Base-by-base conservation (phyloP, 164 flowering plant species). In the Protea cynaroides region DNA sequence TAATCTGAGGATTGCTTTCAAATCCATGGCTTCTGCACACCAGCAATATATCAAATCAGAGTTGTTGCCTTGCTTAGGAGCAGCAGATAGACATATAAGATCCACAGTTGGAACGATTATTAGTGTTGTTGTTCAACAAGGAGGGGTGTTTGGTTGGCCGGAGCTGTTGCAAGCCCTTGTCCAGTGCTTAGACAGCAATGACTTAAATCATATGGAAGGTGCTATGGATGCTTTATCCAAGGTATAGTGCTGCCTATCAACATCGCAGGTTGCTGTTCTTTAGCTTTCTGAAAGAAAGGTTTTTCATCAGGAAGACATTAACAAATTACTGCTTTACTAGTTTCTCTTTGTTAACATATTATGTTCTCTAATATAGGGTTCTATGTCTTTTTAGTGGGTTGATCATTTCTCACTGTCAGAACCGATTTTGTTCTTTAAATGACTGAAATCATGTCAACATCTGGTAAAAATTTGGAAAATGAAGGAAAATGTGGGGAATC, bases 221-320 rank as follows among this genome's bases (percentile, higher is more conserved):
- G 99, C 97, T 29, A 90, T 95, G 99, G 99, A 92, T 84, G 97
- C 99, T 71, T 79, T 95, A 66, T 95, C 91, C 52, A 95, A 95
- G 97, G 99, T 90, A 74, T 43, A 64, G 5, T 56, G 65, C 17
- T 13, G 29, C 9, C 4, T 29, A 25, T 40, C 8, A 40, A 3
- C 4, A 9, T 40, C 46, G 8, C 21, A n/a, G 15, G 23, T 25
- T 14, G 1, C n/a, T 63, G 25, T 52, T 62, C 21, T 38, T 24
- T 59, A 44, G 55, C 24, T 56, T 24, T 56, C 15, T 57, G 21
- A 17, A 37, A 36, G 19, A 52, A 51, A 36, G 12, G 29, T 11
- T 8, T 51, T 3, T 17, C 9, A 18, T 40, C 4, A 15, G 14
- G 52, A 49, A 4, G 18, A 18, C 4, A 18, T 14, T 15, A 49